phyloP scores from a whole-genome alignment of 768 basidiomycete genomes.

The Rhodotorula kratochvilovae region DNA sequence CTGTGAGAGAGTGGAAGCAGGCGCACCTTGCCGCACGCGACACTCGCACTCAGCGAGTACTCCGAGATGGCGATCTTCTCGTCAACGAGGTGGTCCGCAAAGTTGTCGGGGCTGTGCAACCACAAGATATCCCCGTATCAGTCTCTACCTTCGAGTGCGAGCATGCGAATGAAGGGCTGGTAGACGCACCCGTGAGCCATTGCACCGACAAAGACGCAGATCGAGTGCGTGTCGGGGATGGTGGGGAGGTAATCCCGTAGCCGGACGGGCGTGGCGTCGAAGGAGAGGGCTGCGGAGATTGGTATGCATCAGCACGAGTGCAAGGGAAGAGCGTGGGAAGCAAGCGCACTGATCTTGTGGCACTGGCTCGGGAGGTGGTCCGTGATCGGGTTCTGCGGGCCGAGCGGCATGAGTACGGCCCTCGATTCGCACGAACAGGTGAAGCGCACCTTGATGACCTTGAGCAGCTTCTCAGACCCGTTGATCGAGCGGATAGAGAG shows the following conservation, averaged over 20 bases:
- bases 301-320: too few species aligned
- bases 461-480: slow-evolving; percentile 91
- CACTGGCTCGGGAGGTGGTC: slow-evolving; percentile 95
- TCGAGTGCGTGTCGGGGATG: slow-evolving; percentile 76
- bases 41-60: slow-evolving; percentile 63
- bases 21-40: slow-evolving; percentile 92
- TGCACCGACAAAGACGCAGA: slow-evolving; percentile 94
- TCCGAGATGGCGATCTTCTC: slow-evolving; percentile 95
- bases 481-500: slow-evolving; percentile 93
- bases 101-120: slow-evolving; percentile 66
- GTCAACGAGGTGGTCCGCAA: slow-evolving; percentile 90
- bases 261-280: slow-evolving; percentile 75
- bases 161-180: background rate
- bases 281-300: slow-evolving; percentile 66
- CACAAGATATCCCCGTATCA: too few species aligned
- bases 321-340: background rate
- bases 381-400: slow-evolving; percentile 76
- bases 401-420: background rate
- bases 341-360: slow-evolving; percentile 78
- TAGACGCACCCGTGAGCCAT: slow-evolving; percentile 76
- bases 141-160: too few species aligned
- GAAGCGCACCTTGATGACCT: slow-evolving; percentile 79
- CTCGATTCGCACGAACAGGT: background rate
- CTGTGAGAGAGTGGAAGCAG: slow-evolving; percentile 22
- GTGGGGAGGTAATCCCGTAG: slow-evolving; percentile 79